phyloP scores from a whole-genome alignment of 768 basidiomycete species.

The Mycena vulgaris region DNA sequence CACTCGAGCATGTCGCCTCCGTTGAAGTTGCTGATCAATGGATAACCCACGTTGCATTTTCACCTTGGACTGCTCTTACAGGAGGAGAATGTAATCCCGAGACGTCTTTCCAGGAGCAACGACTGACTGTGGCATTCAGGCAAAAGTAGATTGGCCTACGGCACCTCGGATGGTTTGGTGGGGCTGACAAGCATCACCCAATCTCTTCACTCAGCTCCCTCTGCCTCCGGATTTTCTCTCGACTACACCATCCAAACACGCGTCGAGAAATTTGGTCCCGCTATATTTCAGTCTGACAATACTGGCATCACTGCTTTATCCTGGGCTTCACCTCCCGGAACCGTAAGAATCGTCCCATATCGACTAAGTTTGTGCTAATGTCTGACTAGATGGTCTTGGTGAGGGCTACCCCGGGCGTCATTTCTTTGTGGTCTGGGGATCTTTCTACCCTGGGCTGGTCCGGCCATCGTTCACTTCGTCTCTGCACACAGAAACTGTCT shows the following conservation, averaged over 20 bases:
- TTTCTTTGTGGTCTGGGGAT: constrained; percentile 57
- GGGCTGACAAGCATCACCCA: constrained; percentile 57
- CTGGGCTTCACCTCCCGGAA: constrained; percentile 54
- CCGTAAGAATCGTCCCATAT: constrained; percentile 20
- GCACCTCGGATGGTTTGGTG: constrained; percentile 60
- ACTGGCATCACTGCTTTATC: constrained; percentile 58
- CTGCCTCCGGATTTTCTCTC: constrained; percentile 43
- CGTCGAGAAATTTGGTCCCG: constrained; percentile 41
- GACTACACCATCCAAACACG: constrained; percentile 48
- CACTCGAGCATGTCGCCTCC: constrained; percentile 38
- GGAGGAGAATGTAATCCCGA: constrained; percentile 50
- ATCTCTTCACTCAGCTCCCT: constrained; percentile 30
- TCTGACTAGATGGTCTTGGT: constrained; percentile 58
- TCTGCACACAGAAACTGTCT: constrained; percentile 57
- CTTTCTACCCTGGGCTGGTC: constrained; percentile 50
- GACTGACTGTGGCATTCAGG: constrained; percentile 44
- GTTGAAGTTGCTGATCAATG: constrained; percentile 57
- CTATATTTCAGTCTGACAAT: constrained; percentile 50
- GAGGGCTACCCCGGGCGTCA: constrained; percentile 59
- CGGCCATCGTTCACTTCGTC: constrained; percentile 49
- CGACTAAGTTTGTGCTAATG: not conserved
- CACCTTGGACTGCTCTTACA: constrained; percentile 56
- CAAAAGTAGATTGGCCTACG: constrained; percentile 58
- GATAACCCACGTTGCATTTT: constrained; percentile 67
- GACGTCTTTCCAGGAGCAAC: not conserved